These are phyloP conservation scores for Pleurotus tuoliensis DNA, from an alignment of 768 basidiomycete genomes.

Conservation along the genomic window DNA sequence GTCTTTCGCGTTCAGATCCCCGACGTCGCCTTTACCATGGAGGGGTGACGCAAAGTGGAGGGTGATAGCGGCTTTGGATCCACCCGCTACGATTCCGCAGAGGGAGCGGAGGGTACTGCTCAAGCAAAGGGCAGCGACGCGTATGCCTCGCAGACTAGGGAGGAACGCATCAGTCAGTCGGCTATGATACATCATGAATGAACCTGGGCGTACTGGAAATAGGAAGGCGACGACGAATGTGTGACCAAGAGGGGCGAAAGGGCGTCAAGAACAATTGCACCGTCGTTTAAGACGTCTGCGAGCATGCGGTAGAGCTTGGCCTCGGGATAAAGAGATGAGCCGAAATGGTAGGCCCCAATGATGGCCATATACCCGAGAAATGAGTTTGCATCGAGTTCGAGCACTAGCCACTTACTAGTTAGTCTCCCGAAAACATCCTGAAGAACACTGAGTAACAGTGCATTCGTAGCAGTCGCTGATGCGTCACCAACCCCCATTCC, in stretches of 20 bases:
- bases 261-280: conserved; percentile 54
- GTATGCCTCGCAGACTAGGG: conserved; percentile 30
- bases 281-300: conserved; percentile 65
- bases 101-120: conserved; percentile 57
- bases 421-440: conserved; percentile 63
- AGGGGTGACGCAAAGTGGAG: conserved; percentile 59
- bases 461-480: conserved; percentile 61
- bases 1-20: conserved; percentile 71
- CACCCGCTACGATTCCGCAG: conserved; percentile 61
- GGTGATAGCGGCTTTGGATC: conserved; percentile 67
- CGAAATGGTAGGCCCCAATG: conserved; percentile 54
- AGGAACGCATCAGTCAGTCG: not conserved
- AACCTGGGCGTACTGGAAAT: not conserved
- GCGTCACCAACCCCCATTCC: conserved; percentile 72
- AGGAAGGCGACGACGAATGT: conserved; percentile 22
- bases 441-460: conserved; percentile 58
- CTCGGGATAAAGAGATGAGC: conserved; percentile 64
- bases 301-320: conserved; percentile 67
- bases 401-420: conserved; percentile 42
- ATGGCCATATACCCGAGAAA: conserved; percentile 43
- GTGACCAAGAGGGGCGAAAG: conserved; percentile 49
- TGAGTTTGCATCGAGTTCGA: not conserved
- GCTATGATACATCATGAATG: no score
- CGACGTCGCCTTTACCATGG: conserved; percentile 54
- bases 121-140: conserved; percentile 48